Evolutionary conservation across 768 basidiomycete genomes (phyloP), one percentile per base, ranked within the genome.

Genomic region (Suillus hirtellus): DNA sequence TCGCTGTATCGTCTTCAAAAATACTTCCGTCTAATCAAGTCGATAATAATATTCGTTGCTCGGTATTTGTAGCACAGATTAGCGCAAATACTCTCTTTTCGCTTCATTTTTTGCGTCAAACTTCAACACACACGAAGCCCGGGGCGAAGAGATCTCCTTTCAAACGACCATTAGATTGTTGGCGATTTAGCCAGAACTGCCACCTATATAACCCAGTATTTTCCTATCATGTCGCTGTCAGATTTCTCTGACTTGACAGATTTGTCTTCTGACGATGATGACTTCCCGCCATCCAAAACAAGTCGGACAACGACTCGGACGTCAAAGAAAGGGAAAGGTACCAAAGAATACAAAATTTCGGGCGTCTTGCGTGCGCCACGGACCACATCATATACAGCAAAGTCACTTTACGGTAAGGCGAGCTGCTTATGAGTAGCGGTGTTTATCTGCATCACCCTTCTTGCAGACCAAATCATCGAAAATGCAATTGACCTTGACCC

Each of bases 401-500:
- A 77, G 63, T 72, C 73, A n/a, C 70, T 84, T 1, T 81, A 80
- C 63, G 78, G 85, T 83, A 65, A 59, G 75, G 63, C 9, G 34
- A 49, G 17, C n/a, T 37, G 46, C 1, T 54, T 6, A 50, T 27
- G 43, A 12, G 17, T 42, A 12, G 15, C 40, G 60, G 59, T 21
- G 44, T 21, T 53, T 35, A 60, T 59, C 35, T 37, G 37, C 42
- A 43, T 60, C 44, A 56, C 15, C 55, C 35, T 43, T 59, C 54
- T 66, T 50, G 27, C 63, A 88, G 87, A 82, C 59, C 79, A 82
- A 66, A 79, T 88, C 37, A 67, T 77, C 3, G 72, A 81, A 5
- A 78, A 75, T 6, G 66, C 70, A 11, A 82, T 89, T 49, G 80
- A 87, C 61, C 76, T 89, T 9, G 79, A 89, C 63, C 87, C 88